A percentile compares a stretch with the other conserved stretches of the same genome.
These are phyloP conservation scores for Amanita fuliginea DNA, from an alignment of 768 basidiomycete species.

Conservation along the genomic window DNA sequence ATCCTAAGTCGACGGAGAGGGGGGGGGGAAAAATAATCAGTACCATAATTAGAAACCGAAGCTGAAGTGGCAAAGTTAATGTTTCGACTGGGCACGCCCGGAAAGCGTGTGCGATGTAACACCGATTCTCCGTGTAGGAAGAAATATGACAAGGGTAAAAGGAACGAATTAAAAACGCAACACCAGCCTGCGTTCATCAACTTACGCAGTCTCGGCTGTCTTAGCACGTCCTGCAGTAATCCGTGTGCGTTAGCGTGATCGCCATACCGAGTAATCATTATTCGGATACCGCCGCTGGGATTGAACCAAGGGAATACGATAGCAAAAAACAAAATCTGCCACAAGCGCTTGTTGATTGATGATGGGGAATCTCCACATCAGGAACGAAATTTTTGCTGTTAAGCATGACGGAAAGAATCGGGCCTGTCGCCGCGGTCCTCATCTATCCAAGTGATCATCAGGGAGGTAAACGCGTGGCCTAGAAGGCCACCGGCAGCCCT, in stretches of 20 bases:
- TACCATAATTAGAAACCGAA: not conserved
- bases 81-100: not conserved
- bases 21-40: not conserved
- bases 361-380: not conserved
- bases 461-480: not conserved
- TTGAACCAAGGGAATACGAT: not conserved
- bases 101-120: not conserved
- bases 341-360: not conserved
- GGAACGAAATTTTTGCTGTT: not conserved
- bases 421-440: too few species aligned
- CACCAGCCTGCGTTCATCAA: not conserved
- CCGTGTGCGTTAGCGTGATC: too few species aligned
- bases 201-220: too few species aligned
- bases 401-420: too few species aligned
- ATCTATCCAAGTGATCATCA: not conserved
- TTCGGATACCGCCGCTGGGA: not conserved
- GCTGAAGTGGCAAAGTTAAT: not conserved
- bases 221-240: too few species aligned
- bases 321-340: not conserved
- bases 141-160: not conserved
- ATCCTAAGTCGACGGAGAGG: slow-evolving; percentile 33
- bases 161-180: not conserved
- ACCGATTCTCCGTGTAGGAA: not conserved
- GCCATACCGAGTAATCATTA: not conserved
- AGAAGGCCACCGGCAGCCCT: not conserved